Conservation (phyloP, 2,329 filamentous ascomycete species). For the Hortaea sp. region DNA sequence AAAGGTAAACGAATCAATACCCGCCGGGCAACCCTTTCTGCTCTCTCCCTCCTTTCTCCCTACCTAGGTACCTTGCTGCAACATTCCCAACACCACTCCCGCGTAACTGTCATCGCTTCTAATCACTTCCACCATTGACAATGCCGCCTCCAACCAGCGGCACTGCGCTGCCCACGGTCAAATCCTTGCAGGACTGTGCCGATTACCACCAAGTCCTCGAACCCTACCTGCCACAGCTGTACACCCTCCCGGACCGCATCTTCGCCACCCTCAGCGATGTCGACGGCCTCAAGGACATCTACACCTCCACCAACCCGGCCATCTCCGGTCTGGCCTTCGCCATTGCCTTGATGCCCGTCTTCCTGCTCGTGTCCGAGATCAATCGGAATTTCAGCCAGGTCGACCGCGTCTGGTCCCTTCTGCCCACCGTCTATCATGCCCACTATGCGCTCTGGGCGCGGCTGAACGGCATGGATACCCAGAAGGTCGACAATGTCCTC, state of each 20-base stretch:
- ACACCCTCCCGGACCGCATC: slow-evolving; percentile 32
- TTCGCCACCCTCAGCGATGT: slow-evolving; percentile 47
- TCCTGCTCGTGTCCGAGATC: slow-evolving; percentile 68
- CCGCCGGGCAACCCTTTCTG: neutral
- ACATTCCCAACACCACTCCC: too few species aligned
- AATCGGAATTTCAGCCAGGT: slow-evolving; percentile 97
- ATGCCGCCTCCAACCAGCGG: neutral
- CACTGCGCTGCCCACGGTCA: slow-evolving; percentile 36
- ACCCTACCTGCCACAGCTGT: slow-evolving; percentile 63
- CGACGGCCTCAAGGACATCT: slow-evolving; percentile 56
- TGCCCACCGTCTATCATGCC: slow-evolving; percentile 76
- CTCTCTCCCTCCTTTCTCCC: neutral
- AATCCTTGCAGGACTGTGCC: slow-evolving; percentile 61
- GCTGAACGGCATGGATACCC: slow-evolving; percentile 58
- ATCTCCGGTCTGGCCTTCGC: slow-evolving; percentile 65
- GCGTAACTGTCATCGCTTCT: too few species aligned
- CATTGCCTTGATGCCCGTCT: slow-evolving; percentile 58
- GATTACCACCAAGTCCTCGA: slow-evolving; percentile 65
- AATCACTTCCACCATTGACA: too few species aligned
- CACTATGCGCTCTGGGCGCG: slow-evolving; percentile 81
- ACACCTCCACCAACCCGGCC: slow-evolving; percentile 77
- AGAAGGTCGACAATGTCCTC: slow-evolving; percentile 62
- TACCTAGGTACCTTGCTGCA: too few species aligned
- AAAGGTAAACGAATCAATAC: neutral
- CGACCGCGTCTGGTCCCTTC: slow-evolving; percentile 81